Evolutionary conservation across 2,329 filamentous ascomycete species (phyloP).

Genomic region (Ophiostoma sp.): DNA sequence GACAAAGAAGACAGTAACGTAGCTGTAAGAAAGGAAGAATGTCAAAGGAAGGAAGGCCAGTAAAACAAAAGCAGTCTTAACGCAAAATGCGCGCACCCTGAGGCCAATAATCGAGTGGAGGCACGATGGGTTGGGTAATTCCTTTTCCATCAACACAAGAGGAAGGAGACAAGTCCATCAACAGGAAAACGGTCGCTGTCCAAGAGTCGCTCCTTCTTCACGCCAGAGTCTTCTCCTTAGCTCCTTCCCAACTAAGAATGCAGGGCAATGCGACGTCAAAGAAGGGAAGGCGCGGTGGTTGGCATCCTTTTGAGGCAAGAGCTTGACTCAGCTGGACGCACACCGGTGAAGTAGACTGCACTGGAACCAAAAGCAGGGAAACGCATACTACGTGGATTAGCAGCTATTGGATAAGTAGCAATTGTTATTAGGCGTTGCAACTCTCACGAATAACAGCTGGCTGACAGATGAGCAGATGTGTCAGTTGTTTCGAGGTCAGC

Average conservation of each 20-base stretch:
- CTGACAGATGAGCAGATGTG: too few species aligned
- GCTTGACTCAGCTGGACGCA: background rate
- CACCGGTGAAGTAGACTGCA: background rate
- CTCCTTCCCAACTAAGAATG: background rate
- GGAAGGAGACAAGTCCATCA: background rate
- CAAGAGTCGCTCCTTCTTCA: background rate
- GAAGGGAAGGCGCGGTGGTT: background rate
- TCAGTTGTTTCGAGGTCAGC: too few species aligned
- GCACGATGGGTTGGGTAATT: background rate
- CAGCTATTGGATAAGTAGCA: background rate
- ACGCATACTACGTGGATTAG: background rate
- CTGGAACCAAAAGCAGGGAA: background rate
- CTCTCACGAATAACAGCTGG: background rate
- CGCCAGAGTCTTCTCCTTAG: background rate
- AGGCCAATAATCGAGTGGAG: background rate
- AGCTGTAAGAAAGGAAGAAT: background rate
- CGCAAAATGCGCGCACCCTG: background rate
- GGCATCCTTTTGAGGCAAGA: background rate
- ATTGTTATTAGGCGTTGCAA: background rate
- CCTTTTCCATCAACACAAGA: background rate
- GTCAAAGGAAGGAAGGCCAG: background rate
- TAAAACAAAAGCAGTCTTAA: background rate
- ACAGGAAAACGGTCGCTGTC: background rate
- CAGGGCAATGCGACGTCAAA: constrained; percentile 5
- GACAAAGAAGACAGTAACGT: background rate